Evolutionary conservation across 768 basidiomycete species (phyloP), one percentile per base, ranked within the genome.

Genomic region (Hemileccinum impolitum): DNA sequence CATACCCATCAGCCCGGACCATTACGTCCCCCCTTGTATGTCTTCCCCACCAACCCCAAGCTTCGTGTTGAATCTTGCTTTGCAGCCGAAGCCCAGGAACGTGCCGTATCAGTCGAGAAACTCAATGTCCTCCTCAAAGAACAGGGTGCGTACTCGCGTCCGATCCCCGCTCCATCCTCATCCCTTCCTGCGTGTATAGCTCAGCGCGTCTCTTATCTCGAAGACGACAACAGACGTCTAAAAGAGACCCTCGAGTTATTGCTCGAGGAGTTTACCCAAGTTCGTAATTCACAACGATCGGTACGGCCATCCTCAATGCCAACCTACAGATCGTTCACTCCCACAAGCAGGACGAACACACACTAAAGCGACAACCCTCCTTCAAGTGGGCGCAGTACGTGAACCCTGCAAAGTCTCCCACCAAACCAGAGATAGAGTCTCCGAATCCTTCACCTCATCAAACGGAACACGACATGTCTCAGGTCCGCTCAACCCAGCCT

Each of bases 1-100:
- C 53, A 75, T 99, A 44, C 82, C 88, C 32, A 83, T 94, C 56
- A 90, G 91, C 50, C 72, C 85, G 34, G 86, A 88, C 54, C 79
- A 90, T 59, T 96, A 92, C 65, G 79, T 94, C 13, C 93, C 94
- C 9, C 90, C 91, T 49, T 94, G 93, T 92, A 62, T 61, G 90
- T 72, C 40, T 40, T 37, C 36, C 45, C 38, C 44, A 25, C 19
- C 18, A n/a, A 4, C 43, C 11, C 1, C 23, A 40, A 47, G 31
- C 34, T 39, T 37, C 34, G 12, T 19, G n/a, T 26, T 43, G 28
- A 52, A 8, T 9, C 26, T 28, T 42, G 7, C 50, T 26, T 42
- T 35, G 19, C 54, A 86, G 85, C 84, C 30, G 83, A 85, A 63
- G 74, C 70, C 7, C 77, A 77, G 34, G 85, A 82, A 51, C 75